Conservation (phyloP, 371 early-diverging fungal species). For the Lichtheimia hyalospora region DNA sequence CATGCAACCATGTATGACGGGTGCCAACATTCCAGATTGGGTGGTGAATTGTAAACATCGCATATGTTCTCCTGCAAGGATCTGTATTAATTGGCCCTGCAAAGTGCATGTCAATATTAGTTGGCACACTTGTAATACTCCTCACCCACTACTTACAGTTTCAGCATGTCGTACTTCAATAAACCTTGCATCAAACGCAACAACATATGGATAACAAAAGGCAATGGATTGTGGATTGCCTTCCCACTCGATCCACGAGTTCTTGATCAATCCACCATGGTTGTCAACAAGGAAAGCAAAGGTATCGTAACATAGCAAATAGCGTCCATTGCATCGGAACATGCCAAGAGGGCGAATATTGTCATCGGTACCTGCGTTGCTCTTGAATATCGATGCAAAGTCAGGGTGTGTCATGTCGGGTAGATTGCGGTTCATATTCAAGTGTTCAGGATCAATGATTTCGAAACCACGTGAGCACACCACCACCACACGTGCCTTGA, state of each 20-base stretch:
- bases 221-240: slow-evolving; percentile 59
- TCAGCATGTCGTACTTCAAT: slow-evolving; percentile 83
- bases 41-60: slow-evolving; percentile 22
- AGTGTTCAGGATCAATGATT: slow-evolving; percentile 79
- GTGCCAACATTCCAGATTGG: slow-evolving; percentile 11
- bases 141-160: slow-evolving; percentile 50
- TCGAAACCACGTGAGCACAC: slow-evolving; percentile 92
- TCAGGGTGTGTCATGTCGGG: slow-evolving; percentile 27
- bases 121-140: too few species aligned
- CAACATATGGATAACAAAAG: slow-evolving; percentile 71
- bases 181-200: slow-evolving; percentile 81
- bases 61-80: slow-evolving; percentile 29
- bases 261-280: slow-evolving; percentile 24
- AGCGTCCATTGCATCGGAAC: slow-evolving; percentile 70
- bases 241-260: slow-evolving; percentile 42
- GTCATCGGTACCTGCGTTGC: slow-evolving; percentile 1
- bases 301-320: slow-evolving; percentile 85
- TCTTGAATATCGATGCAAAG: slow-evolving; percentile 14
- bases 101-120: too few species aligned
- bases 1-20: slow-evolving; percentile 33
- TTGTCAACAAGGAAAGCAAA: slow-evolving; percentile 86
- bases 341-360: slow-evolving; percentile 70
- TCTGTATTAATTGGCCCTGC: slow-evolving; percentile 32
- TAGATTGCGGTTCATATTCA: slow-evolving; percentile 53
- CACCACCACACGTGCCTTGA: slow-evolving; percentile 81